Conservation (phyloP, 805 yeast genomes). For the Starmerella khaoyaiensis region DNA sequence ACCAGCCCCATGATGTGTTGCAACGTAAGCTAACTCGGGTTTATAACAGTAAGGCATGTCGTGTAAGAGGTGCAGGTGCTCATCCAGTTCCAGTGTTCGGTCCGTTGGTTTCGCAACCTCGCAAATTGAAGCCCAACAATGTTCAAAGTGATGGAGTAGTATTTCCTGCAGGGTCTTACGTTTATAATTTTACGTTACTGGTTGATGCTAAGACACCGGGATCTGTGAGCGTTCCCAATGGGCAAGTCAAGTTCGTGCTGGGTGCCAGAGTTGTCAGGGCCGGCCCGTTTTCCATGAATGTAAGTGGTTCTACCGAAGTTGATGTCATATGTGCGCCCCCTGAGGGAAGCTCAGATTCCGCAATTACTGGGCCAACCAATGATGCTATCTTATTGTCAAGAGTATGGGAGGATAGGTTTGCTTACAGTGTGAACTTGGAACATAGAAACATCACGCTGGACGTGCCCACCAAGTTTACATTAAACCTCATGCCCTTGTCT, state of each 20-base stretch:
- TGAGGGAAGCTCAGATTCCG: slow-evolving; percentile 37
- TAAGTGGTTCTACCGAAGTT: slow-evolving; percentile 46
- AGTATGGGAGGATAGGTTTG: slow-evolving; percentile 75
- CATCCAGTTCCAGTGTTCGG: slow-evolving; percentile 20
- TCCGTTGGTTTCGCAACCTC: slow-evolving; percentile 16
- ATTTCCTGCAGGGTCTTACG: slow-evolving; percentile 67
- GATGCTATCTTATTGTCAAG: slow-evolving; percentile 71
- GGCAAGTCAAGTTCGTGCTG: slow-evolving; percentile 49
- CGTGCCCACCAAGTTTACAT: slow-evolving; percentile 60
- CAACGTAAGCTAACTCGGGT: slow-evolving; percentile 16
- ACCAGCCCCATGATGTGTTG: slow-evolving; percentile 11
- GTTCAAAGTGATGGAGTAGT: slow-evolving; percentile 23
- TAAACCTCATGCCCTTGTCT: slow-evolving; percentile 52
- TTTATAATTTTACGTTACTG: slow-evolving; percentile 72
- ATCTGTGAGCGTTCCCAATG: slow-evolving; percentile 55
- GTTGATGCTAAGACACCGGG: slow-evolving; percentile 70
- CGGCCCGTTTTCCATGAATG: slow-evolving; percentile 64
- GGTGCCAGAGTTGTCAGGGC: slow-evolving; percentile 49
- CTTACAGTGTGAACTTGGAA: slow-evolving; percentile 66
- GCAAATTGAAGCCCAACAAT: slow-evolving; percentile 18
- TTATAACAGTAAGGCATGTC: slow-evolving; percentile 10
- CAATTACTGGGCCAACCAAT: slow-evolving; percentile 47
- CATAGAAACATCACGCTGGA: slow-evolving; percentile 64
- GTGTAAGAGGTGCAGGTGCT: slow-evolving; percentile 11
- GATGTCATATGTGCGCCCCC: slow-evolving; percentile 57